These are phyloP conservation scores for Triadica sebifera DNA, from an alignment of 345 rosid species.

Conservation along the genomic window DNA sequence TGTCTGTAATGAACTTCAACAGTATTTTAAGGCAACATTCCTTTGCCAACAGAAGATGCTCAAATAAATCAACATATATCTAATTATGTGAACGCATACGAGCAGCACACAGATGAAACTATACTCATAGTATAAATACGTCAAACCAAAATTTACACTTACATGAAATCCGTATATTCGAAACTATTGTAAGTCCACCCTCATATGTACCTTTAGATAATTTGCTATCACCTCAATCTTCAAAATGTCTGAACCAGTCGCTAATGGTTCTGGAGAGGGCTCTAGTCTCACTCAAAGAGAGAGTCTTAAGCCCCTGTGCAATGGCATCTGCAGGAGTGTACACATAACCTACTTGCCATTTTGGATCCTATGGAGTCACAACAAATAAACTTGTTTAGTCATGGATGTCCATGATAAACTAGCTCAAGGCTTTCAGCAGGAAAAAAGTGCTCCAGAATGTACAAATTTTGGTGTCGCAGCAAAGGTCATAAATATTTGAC, in stretches of 20 bases:
- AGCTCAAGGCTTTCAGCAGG: background rate
- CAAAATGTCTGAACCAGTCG: slow-evolving; percentile 68
- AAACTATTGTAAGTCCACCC: background rate
- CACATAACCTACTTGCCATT: slow-evolving; percentile 70
- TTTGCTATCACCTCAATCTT: slow-evolving; percentile 31
- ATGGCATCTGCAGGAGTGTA: slow-evolving; percentile 93
- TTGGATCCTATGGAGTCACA: slow-evolving; percentile 59
- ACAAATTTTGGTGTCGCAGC: background rate
- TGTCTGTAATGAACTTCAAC: no score
- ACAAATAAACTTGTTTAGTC: background rate
- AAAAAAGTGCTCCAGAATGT: background rate
- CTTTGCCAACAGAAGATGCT: background rate
- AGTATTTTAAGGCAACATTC: no score
- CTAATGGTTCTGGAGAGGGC: slow-evolving; percentile 63
- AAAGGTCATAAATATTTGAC: background rate
- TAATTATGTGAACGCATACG: no score
- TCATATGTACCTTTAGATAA: background rate
- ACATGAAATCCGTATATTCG: background rate
- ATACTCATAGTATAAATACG: background rate
- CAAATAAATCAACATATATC: background rate
- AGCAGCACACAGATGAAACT: background rate
- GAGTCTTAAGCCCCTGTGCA: slow-evolving; percentile 77
- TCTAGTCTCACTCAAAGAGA: slow-evolving; percentile 65
- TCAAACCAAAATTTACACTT: background rate
- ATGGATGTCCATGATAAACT: slow-evolving; percentile 7